Conservation (phyloP, 306 rosid genomes). For the Medicago lupulina region DNA sequence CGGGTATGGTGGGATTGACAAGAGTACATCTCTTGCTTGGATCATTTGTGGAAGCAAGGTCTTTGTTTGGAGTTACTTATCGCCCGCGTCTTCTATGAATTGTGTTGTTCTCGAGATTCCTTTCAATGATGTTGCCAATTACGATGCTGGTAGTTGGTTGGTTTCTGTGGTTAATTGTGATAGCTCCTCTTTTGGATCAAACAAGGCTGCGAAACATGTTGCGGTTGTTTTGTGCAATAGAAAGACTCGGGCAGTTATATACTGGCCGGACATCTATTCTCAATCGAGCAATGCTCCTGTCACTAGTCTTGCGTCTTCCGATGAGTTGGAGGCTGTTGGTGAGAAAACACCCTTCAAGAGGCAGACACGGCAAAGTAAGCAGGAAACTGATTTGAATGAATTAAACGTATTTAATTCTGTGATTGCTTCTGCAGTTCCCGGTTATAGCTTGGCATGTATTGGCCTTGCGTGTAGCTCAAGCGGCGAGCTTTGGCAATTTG, state of each 20-base stretch:
- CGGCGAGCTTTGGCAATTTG: conserved; percentile 85
- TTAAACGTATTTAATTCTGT: conserved; percentile 63
- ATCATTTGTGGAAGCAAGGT: conserved; percentile 71
- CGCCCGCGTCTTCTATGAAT: conserved; percentile 58
- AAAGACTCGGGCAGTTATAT: conserved; percentile 67
- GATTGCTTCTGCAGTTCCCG: conserved; percentile 72
- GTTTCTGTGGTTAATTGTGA: conserved; percentile 77
- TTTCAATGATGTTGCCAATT: conserved; percentile 42
- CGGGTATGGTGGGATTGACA: conserved; percentile 80
- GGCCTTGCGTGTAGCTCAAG: conserved; percentile 82
- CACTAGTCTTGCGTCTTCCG: conserved; percentile 64
- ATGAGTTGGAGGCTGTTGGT: conserved; percentile 57
- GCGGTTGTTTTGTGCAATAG: conserved; percentile 69
- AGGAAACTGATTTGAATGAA: conserved; percentile 49
- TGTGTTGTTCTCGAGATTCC: conserved; percentile 86
- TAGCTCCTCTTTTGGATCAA: conserved; percentile 42
- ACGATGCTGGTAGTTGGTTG: conserved; percentile 67
- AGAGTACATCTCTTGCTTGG: conserved; percentile 81
- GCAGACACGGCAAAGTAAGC: conserved; percentile 52
- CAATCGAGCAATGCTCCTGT: conserved; percentile 52
- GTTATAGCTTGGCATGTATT: conserved; percentile 54
- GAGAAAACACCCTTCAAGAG: conserved; percentile 52
- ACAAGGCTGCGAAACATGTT: conserved; percentile 60
- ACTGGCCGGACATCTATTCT: conserved; percentile 81
- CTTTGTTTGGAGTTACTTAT: conserved; percentile 80